Evolutionary conservation across 805 yeast genomes (phyloP).

Genomic region (Cyberlindnera petersonii): DNA sequence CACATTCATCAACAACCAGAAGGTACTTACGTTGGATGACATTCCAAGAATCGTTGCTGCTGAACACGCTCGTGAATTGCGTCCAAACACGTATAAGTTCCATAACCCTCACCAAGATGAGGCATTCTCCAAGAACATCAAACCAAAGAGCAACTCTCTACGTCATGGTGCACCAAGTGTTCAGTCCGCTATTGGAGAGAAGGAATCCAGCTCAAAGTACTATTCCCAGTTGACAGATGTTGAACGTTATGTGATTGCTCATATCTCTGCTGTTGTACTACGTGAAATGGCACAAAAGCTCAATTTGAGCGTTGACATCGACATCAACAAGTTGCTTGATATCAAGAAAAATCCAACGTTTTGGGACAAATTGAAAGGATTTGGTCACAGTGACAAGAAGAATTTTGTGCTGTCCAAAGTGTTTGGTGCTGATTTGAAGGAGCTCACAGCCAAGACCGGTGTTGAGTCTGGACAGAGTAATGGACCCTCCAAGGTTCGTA

Average conservation of each 20-base stretch:
- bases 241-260: conserved; percentile 58
- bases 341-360: conserved; percentile 35
- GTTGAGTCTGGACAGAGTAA: conserved; percentile 81
- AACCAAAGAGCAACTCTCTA: conserved; percentile 21
- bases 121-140: conserved; percentile 18
- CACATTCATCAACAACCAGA: conserved; percentile 71
- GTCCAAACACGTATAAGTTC: conserved; percentile 89
- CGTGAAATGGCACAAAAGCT: conserved; percentile 27
- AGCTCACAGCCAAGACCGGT: conserved; percentile 65
- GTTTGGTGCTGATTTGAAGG: conserved; percentile 74
- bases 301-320: conserved; percentile 36
- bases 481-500: conserved; percentile 72
- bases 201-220: conserved; percentile 35
- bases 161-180: conserved; percentile 15
- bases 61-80: conserved; percentile 88
- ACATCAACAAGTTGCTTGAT: conserved; percentile 30
- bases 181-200: conserved; percentile 6
- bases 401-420: conserved; percentile 39
- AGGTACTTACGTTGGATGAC: conserved; percentile 87
- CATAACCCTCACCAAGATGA: conserved; percentile 42
- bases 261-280: conserved; percentile 53
- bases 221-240: conserved; percentile 58
- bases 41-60: conserved; percentile 96
- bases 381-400: conserved; percentile 27
- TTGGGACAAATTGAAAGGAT: conserved; percentile 39